Conservation (phyloP, 352 stramenopile genomes). For the Phytophthora sansomeana region DNA sequence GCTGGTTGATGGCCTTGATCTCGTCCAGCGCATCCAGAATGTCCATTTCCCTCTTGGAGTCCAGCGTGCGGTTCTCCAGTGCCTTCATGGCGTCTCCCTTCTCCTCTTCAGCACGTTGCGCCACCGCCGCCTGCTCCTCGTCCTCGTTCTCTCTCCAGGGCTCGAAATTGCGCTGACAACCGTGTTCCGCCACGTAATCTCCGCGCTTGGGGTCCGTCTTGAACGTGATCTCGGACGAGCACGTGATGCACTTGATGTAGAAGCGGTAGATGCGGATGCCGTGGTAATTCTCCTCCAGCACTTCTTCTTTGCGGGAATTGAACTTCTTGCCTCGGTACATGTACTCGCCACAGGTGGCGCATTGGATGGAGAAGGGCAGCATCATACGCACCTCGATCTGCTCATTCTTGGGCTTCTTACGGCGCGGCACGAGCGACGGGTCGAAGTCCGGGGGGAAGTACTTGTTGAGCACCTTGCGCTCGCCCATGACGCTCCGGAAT, state of each 20-base stretch:
- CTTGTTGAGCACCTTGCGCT: slow-evolving; percentile 99
- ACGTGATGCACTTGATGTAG: slow-evolving; percentile 98
- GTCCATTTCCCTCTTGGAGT: slow-evolving; percentile 99
- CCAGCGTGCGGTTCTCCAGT: slow-evolving; percentile 98
- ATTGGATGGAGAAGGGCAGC: slow-evolving; percentile 99
- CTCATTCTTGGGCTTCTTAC: slow-evolving; percentile 96
- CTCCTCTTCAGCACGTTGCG: slow-evolving; percentile 92
- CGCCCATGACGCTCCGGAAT: slow-evolving; percentile 91
- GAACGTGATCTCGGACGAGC: slow-evolving; percentile 96
- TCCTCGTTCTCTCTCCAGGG: slow-evolving; percentile 93
- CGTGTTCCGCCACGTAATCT: slow-evolving; percentile 98
- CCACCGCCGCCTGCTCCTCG: slow-evolving; percentile 71
- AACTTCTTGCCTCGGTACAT: slow-evolving; percentile 99
- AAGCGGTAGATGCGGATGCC: slow-evolving; percentile 97
- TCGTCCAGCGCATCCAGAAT: slow-evolving; percentile 98
- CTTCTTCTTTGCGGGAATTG: slow-evolving; percentile 98
- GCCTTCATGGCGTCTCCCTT: slow-evolving; percentile 97
- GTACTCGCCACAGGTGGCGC: slow-evolving; percentile 97
- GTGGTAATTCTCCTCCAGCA: slow-evolving; percentile 96
- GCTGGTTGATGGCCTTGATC: slow-evolving; percentile 98
- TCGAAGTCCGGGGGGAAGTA: slow-evolving; percentile 99
- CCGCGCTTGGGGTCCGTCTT: slow-evolving; percentile 99
- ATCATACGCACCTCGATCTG: slow-evolving; percentile 99
- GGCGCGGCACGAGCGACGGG: slow-evolving; percentile 93
- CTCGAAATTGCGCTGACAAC: slow-evolving; percentile 98